A percentile compares a stretch with the other conserved stretches of the same genome.
Conservation (phyloP, 306 rosid genomes). For the Canavalia gladiata region DNA sequence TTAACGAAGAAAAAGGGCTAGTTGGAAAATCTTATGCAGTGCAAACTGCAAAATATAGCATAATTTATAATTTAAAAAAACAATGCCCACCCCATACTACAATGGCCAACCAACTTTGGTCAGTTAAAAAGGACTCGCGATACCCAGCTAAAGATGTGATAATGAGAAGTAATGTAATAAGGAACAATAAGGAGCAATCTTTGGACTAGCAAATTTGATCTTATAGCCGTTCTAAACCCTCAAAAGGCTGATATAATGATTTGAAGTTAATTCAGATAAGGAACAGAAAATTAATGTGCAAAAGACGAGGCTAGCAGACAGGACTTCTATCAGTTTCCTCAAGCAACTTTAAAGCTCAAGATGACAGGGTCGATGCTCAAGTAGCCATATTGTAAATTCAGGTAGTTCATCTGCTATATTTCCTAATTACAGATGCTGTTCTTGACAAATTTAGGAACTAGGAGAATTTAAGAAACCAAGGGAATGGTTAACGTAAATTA, state of each 20-base stretch:
- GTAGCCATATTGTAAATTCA: not conserved
- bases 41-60: not conserved
- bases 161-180: not conserved
- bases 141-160: not conserved
- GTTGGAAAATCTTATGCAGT: slow-evolving; percentile 14
- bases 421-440: slow-evolving; percentile 15
- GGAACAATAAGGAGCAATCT: not conserved
- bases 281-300: not conserved
- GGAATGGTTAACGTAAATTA: slow-evolving; percentile 5
- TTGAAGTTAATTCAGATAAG: not conserved
- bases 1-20: slow-evolving; percentile 22
- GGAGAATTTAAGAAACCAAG: slow-evolving; percentile 30
- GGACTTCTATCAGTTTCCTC: slow-evolving; percentile 12
- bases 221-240: not conserved
- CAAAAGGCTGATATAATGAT: not conserved
- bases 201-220: not conserved
- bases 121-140: slow-evolving; percentile 6
- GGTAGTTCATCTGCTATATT: slow-evolving; percentile 19
- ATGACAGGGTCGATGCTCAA: slow-evolving; percentile 10
- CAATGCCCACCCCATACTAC: not conserved
- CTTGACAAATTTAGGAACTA: slow-evolving; percentile 9
- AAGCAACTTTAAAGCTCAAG: slow-evolving; percentile 5
- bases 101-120: slow-evolving; percentile 17
- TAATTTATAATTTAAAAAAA: slow-evolving; percentile 30
- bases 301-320: slow-evolving; percentile 10